Percentiles rank a stretch among this genome's conserved stretches.
These are phyloP conservation scores for Fusarium pseudocircinatum DNA, from an alignment of 2,329 filamentous ascomycete species.

Conservation along the genomic window DNA sequence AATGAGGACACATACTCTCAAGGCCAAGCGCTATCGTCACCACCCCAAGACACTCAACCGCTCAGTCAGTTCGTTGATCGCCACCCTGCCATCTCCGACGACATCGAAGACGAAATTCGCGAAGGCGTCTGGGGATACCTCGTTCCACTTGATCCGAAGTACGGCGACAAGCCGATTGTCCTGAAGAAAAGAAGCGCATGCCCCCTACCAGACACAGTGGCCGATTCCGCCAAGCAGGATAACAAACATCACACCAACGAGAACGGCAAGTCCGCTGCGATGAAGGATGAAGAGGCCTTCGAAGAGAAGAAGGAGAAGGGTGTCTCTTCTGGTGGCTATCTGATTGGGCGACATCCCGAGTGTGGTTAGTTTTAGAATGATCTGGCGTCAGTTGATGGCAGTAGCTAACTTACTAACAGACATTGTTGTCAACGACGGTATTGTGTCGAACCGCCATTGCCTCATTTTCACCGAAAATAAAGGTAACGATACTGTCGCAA, in stretches of 20 bases:
- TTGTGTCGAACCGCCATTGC: conserved; percentile 88
- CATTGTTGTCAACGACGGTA: conserved; percentile 77
- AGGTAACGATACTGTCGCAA: conserved; percentile 69
- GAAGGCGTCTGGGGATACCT: conserved; percentile 98
- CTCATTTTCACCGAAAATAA: conserved; percentile 72
- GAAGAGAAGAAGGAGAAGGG: conserved; percentile 70
- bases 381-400: background rate
- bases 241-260: conserved; percentile 53
- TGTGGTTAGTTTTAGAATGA: conserved; percentile 72
- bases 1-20: conserved; percentile 60
- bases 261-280: conserved; percentile 57
- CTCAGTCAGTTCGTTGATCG: conserved; percentile 80
- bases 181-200: conserved; percentile 79
- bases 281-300: conserved; percentile 67
- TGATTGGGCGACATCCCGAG: conserved; percentile 92
- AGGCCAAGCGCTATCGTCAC: conserved; percentile 61
- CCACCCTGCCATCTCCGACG: conserved; percentile 76
- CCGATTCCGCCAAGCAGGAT: conserved; percentile 48
- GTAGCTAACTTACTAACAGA: conserved; percentile 55
- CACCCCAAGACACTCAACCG: conserved; percentile 69
- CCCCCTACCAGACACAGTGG: conserved; percentile 63
- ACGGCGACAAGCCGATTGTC: conserved; percentile 73
- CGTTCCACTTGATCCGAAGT: conserved; percentile 78
- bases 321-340: conserved; percentile 80
- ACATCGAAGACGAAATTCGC: conserved; percentile 82